Conservation (phyloP, 495 filamentous ascomycete genomes). For the Neurospora sp. region DNA sequence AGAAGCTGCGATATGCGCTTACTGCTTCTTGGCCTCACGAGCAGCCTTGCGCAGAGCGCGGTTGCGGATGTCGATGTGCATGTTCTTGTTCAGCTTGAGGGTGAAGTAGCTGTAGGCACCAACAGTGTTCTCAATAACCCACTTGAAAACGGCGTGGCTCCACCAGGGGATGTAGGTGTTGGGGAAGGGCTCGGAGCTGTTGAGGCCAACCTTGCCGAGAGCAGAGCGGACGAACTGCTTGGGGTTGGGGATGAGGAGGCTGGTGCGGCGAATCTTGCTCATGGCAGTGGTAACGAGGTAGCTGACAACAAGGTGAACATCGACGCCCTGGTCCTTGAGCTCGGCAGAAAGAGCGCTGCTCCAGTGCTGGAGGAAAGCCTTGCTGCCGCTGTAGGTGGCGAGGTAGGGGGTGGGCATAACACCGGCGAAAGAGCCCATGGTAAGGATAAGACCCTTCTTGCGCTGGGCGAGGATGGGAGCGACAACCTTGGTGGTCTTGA, state of each 20-base stretch:
- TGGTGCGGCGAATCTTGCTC: conserved; percentile 82
- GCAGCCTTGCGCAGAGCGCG: conserved; percentile 84
- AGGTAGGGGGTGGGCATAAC: conserved; percentile 84
- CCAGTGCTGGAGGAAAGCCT: conserved; percentile 98
- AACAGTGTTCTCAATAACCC: conserved; percentile 61
- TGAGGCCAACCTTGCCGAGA: conserved; percentile 71
- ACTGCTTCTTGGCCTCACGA: conserved; percentile 62
- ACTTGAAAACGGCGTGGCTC: conserved; percentile 84
- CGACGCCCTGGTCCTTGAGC: conserved; percentile 65
- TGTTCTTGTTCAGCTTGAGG: conserved; percentile 57
- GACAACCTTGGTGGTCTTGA: conserved; percentile 75
- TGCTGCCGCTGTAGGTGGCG: conserved; percentile 94
- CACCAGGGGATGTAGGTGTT: conserved; percentile 87
- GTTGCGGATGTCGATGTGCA: conserved; percentile 81
- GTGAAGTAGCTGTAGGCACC: conserved; percentile 55
- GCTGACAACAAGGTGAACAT: conserved; percentile 76
- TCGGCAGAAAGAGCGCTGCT: conserved; percentile 78
- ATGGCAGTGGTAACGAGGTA: conserved; percentile 93
- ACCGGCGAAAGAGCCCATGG: conserved; percentile 94
- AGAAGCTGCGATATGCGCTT: neutral
- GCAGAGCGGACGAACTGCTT: conserved; percentile 70
- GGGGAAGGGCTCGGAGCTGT: conserved; percentile 61
- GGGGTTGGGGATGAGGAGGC: conserved; percentile 66
- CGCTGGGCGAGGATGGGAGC: conserved; percentile 76
- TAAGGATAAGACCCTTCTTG: conserved; percentile 80